Evolutionary conservation across 331 rosid genomes (phyloP), one percentile per base, ranked within the genome.

Genomic region (Cydonia oblonga): DNA sequence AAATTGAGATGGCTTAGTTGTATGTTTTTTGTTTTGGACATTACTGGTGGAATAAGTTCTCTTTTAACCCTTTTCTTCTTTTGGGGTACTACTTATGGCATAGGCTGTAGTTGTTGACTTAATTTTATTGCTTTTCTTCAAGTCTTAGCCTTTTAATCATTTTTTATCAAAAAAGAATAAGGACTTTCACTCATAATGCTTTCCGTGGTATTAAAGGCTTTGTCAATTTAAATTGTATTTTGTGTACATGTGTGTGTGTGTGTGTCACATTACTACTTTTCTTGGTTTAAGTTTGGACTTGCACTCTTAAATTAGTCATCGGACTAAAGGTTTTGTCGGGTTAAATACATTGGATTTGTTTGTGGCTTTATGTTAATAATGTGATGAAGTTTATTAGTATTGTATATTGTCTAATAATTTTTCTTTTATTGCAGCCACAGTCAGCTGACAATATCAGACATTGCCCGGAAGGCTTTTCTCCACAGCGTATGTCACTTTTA

Each of bases 391-490:
- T 75, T 26, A 28, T 46, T 69, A 57, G 42, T 49, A 62, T 64
- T 18, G 8, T 23, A 24, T 80, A 44, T 53, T 44, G 57, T 73
- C 75, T 87, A 78, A 83, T 77, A 70, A 46, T 74, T 63, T 68
- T 52, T 63, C 73, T 68, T 63, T 62, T 73, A 75, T 73, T 69
- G 88, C 92, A 91, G 97, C 78, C 90, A 83, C 64, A 80, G 81
- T 69, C 95, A 90, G 49, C 96, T 90, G 82, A 89, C 97, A 7
- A 83, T 91, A 79, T 88, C 96, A 46, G 99, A 95, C 71, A 82
- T 95, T 77, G 99, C 99, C 35, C 85, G 99, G 86, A 95, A 95
- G 83, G 97, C 99, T 87, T 95, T 95, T 86, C 99, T 95, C 78
- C 85, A 87, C 76, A 95, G 99, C 78, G 99, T 95, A 95, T 60